Evolutionary conservation across 805 yeast species (phyloP), one percentile per base, ranked within the genome.

Genomic region (Hyphopichia homilentoma): DNA sequence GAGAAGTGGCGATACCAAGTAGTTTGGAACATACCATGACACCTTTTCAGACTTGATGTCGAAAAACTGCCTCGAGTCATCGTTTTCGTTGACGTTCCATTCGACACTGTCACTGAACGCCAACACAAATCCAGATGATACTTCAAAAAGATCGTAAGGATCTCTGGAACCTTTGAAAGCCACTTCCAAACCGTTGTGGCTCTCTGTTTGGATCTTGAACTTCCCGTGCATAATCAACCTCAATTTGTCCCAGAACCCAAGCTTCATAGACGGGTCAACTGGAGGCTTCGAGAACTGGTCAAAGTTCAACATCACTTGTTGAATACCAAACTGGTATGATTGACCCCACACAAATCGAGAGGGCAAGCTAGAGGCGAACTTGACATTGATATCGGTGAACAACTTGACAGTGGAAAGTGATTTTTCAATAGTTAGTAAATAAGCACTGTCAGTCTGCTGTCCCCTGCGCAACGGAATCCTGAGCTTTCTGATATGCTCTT

Each of bases 231-330:
- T 61, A 11, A 82, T 67, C 18, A 79, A 69, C 30, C 96, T 63
- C 17, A 87, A 57, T 52, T 88, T 90, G 57, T 89, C 97, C 97
- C 97, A 89, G 44, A 88, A 80, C 1, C 97, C 97, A 9, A 87
- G 60, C 44, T 82, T 83, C 3, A 77, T 73, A 2, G 96, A 85
- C 0, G 89, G 89, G 53, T 89, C 97, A 11, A 84, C 60, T 0
- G 94, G 95, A 0, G 96, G 95, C 53, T 90, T 89, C 1, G 94
- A 79, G 50, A 89, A 85, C 27, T 81, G 79, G 46, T 88, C 95
- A 38, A 89, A 72, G 35, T 77, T 81, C 34, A 78, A 61, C 79
- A 84, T 82, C 2, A 81, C 68, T 43, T 86, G 89, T 43, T 86
- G 87, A 19, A 89, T 73, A 1, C 88, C 89, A 12, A 95, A 88